phyloP scores from a whole-genome alignment of 2,329 filamentous ascomycete species.

The Peltaster fructicola region DNA sequence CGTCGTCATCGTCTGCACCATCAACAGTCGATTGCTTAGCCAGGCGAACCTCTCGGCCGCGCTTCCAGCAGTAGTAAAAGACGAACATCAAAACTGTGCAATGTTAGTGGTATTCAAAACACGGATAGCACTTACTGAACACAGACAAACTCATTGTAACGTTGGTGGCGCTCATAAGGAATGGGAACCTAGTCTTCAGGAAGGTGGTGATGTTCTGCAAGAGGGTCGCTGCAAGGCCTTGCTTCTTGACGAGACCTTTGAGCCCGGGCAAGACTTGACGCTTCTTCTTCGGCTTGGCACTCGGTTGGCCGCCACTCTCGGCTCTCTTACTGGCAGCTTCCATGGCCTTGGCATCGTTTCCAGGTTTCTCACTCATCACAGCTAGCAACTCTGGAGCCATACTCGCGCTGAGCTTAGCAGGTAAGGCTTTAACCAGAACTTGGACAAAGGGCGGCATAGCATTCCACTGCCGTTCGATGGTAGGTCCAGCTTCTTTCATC shows the following conservation, averaged over 20 bases:
- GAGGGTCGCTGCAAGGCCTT: slow-evolving; percentile 70
- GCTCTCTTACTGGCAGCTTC: slow-evolving; percentile 17
- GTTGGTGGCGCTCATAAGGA: slow-evolving; percentile 70
- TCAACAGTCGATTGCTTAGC: slow-evolving; percentile 6
- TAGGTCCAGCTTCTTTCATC: slow-evolving; percentile 43
- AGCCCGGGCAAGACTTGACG: slow-evolving; percentile 52
- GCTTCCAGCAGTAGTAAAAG: slow-evolving; percentile 96
- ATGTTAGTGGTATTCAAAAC: slow-evolving; percentile 11
- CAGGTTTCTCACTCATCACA: slow-evolving; percentile 52
- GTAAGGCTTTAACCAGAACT: slow-evolving; percentile 70
- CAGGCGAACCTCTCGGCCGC: slow-evolving; percentile 69
- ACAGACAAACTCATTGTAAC: slow-evolving; percentile 78
- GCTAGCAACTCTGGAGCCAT: slow-evolving; percentile 71
- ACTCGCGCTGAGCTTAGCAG: slow-evolving; percentile 58
- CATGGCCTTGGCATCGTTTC: slow-evolving; percentile 24
- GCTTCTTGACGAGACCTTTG: slow-evolving; percentile 65
- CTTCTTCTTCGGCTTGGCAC: slow-evolving; percentile 31
- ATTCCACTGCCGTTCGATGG: slow-evolving; percentile 45
- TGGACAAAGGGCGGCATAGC: slow-evolving; percentile 62
- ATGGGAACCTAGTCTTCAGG: slow-evolving; percentile 72
- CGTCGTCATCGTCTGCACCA: slow-evolving; percentile 5
- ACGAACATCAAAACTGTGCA: slow-evolving; percentile 66
- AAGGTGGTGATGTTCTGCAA: slow-evolving; percentile 82
- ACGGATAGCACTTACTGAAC: slow-evolving; percentile 45
- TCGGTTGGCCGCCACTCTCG: slow-evolving; percentile 1